Conservation (phyloP, 2,329 filamentous ascomycete genomes). For the Aspergillus thermomutatus region DNA sequence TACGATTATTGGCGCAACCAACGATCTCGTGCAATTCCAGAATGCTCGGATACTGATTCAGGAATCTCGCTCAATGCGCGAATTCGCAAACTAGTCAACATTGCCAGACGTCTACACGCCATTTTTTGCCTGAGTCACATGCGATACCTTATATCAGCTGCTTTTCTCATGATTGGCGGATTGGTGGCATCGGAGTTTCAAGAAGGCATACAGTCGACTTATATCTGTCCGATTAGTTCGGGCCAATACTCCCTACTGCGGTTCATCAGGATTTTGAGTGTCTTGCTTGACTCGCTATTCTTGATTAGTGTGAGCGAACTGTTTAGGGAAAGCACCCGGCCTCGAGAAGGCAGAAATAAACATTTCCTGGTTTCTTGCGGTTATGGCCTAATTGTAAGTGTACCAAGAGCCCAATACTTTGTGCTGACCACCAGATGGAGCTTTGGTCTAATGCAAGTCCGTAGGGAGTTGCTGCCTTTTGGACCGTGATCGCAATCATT, state of each 20-base stretch:
- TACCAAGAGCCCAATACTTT: neutral
- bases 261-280: constrained; percentile 35
- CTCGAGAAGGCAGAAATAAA: constrained; percentile 22
- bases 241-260: constrained; percentile 33
- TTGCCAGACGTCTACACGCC: constrained; percentile 30
- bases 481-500: constrained; percentile 32
- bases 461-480: constrained; percentile 36
- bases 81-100: constrained; percentile 15
- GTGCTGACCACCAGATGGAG: neutral
- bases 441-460: constrained; percentile 5
- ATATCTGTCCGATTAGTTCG: constrained; percentile 47
- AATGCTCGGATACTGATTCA: constrained; percentile 6
- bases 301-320: constrained; percentile 33
- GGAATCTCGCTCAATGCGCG: constrained; percentile 16
- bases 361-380: constrained; percentile 26
- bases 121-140: constrained; percentile 32
- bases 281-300: constrained; percentile 42
- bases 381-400: constrained; percentile 29
- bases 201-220: constrained; percentile 42
- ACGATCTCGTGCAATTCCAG: constrained; percentile 19
- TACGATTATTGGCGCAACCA: constrained; percentile 40
- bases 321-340: constrained; percentile 16
- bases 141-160: constrained; percentile 37
- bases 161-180: constrained; percentile 38
- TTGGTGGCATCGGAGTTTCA: constrained; percentile 34